These are phyloP conservation scores for Hortaea sp. DNA, from an alignment of 2,329 filamentous ascomycete species.

Conservation along the genomic window DNA sequence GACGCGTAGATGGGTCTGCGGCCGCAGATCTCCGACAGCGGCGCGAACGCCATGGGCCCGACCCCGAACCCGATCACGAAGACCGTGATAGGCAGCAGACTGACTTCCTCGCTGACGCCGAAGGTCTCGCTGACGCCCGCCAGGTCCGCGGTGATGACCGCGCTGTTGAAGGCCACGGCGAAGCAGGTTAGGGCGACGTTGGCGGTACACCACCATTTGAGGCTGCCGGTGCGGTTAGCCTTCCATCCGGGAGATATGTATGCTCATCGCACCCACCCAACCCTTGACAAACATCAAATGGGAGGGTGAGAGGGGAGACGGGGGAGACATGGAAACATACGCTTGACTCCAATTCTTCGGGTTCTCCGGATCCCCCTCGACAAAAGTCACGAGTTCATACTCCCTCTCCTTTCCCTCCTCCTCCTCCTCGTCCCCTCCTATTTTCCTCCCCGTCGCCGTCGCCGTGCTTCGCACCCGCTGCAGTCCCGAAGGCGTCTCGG, in stretches of 20 bases:
- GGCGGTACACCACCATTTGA: conserved; percentile 51
- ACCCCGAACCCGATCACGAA: conserved; percentile 24
- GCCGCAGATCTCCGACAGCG: conserved; percentile 50
- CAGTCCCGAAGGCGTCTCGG: conserved; percentile 8
- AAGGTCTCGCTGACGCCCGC: conserved; percentile 55
- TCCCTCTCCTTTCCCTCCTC: conserved; percentile 3
- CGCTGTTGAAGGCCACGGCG: conserved; percentile 45
- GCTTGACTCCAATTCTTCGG: conserved; percentile 22
- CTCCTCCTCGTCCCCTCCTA: not conserved
- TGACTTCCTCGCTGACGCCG: conserved; percentile 59
- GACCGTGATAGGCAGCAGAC: conserved; percentile 52
- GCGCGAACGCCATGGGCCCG: conserved; percentile 34
- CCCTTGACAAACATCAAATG: too few relatives aligned
- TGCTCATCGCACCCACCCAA: too few relatives aligned
- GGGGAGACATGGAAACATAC: not conserved
- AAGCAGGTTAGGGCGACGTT: conserved; percentile 55
- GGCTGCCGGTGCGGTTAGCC: not conserved
- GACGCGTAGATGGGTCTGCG: conserved; percentile 41
- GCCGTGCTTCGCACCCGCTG: conserved; percentile 4
- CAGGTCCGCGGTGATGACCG: conserved; percentile 70
- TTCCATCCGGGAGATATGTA: too few relatives aligned
- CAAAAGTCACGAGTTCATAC: conserved; percentile 62
- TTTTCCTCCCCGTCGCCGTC: conserved; percentile 3
- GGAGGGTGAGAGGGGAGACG: too few relatives aligned
- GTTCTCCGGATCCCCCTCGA: conserved; percentile 37